Conservation (phyloP, 331 rosid species). For the Dryas integrifolia region DNA sequence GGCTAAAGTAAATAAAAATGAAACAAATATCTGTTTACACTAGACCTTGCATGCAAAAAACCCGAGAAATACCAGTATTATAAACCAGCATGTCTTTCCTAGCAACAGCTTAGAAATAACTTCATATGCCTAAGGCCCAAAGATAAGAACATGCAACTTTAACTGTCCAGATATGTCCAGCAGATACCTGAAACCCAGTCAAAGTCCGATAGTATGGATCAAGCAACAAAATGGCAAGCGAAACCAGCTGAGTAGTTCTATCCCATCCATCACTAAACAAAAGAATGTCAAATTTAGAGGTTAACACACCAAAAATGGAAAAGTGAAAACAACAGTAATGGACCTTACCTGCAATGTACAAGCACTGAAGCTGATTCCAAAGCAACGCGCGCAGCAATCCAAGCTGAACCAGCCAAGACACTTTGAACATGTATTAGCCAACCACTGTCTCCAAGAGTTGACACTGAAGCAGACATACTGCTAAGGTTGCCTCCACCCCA, state of each 20-base stretch:
- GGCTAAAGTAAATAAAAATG: background rate
- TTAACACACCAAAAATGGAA: conserved; percentile 2
- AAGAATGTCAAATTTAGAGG: conserved; percentile 1
- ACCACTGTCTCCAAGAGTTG: conserved; percentile 94
- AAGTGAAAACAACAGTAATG: background rate
- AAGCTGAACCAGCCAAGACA: conserved; percentile 93
- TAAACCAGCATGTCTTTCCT: background rate
- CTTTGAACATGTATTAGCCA: conserved; percentile 86
- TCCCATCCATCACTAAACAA: conserved; percentile 95
- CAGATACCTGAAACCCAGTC: conserved; percentile 82
- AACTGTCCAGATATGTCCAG: conserved; percentile 18
- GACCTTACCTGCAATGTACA: conserved; percentile 86
- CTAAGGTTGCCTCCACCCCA: conserved; percentile 99
- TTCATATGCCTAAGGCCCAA: background rate
- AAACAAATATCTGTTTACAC: background rate
- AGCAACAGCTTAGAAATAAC: background rate
- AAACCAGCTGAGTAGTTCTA: conserved; percentile 88
- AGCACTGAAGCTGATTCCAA: conserved; percentile 91
- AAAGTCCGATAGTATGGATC: conserved; percentile 95
- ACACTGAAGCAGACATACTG: conserved; percentile 97
- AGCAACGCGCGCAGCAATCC: conserved; percentile 96
- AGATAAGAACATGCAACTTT: conserved; percentile 23
- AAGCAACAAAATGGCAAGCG: conserved; percentile 88
- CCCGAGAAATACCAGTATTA: background rate
- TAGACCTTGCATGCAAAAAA: background rate